A percentile compares a stretch with the other conserved stretches of the same genome.
Conservation (phyloP, 2,329 filamentous ascomycete species). For the Curvularia lunata region DNA sequence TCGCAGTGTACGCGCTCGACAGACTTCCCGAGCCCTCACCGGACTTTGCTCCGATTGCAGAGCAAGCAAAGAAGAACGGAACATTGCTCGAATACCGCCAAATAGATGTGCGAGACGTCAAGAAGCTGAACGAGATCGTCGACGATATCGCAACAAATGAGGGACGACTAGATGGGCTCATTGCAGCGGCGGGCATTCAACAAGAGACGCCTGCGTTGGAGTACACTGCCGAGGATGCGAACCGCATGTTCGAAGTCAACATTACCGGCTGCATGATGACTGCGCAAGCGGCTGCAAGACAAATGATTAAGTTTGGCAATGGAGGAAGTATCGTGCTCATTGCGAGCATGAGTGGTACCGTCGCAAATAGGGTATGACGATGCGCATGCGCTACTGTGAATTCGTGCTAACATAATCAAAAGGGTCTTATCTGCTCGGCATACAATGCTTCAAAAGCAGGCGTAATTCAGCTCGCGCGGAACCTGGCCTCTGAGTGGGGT, state of each 20-base stretch:
- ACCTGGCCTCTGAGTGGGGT: conserved; percentile 77
- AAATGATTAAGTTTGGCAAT: conserved; percentile 66
- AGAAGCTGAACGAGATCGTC: conserved; percentile 70
- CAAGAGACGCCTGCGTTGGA: conserved; percentile 84
- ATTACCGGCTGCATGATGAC: conserved; percentile 69
- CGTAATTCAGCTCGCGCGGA: conserved; percentile 73
- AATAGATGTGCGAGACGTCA: conserved; percentile 78
- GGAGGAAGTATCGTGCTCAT: conserved; percentile 68
- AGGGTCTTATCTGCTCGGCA: conserved; percentile 69
- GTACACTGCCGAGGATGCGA: conserved; percentile 68
- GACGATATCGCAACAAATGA: conserved; percentile 71
- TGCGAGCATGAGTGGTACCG: conserved; percentile 66
- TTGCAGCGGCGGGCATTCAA: conserved; percentile 78
- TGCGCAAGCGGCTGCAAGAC: conserved; percentile 66
- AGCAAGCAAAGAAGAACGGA: conserved; percentile 67
- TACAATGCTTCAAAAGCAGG: conserved; percentile 81
- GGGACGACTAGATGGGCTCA: conserved; percentile 77
- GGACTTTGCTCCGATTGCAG: conserved; percentile 70
- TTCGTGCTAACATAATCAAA: conserved; percentile 26
- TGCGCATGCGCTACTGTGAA: background rate
- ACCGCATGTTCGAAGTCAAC: conserved; percentile 68
- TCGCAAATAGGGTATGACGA: conserved; percentile 66
- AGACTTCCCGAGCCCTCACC: conserved; percentile 63
- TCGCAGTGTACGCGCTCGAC: conserved; percentile 69
- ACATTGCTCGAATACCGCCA: conserved; percentile 75